These are phyloP conservation scores for Pyropia yezoensis DNA, from an alignment of 23 red algal species.

Conservation along the genomic window DNA sequence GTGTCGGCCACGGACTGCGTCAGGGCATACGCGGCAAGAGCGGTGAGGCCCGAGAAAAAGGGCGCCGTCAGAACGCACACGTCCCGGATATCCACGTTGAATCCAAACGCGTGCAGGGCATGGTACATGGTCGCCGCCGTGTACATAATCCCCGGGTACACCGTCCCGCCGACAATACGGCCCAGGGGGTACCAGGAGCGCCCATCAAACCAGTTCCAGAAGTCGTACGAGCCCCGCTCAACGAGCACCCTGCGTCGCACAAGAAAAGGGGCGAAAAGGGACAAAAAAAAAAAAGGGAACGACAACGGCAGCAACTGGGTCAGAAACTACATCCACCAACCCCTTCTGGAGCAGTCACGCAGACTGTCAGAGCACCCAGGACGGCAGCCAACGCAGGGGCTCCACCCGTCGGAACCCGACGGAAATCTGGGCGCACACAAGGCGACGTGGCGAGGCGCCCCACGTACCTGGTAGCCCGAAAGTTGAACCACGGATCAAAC, in stretches of 20 bases:
- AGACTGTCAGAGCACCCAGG: no score
- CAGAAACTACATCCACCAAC: no score
- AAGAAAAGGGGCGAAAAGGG: not conserved
- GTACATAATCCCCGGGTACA: conserved; percentile 99
- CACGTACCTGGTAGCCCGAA: conserved; percentile 64
- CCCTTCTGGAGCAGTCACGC: no score
- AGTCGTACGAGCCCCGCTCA: conserved; percentile 79
- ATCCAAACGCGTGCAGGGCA: conserved; percentile 57
- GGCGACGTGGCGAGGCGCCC: no score
- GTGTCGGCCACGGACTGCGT: conserved; percentile 55
- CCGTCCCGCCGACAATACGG: conserved; percentile 91
- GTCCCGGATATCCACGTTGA: conserved; percentile 82
- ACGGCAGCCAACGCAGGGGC: no score
- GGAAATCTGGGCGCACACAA: no score
- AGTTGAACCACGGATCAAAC: conserved; percentile 99
- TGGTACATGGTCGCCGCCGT: conserved; percentile 84
- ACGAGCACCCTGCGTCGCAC: conserved; percentile 49
- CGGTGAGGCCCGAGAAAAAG: conserved; percentile 80
- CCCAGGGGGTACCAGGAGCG: conserved; percentile 98
- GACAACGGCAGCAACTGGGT: not conserved
- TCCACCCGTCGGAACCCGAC: no score
- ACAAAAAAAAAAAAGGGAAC: not conserved
- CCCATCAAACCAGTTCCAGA: conserved; percentile 99
- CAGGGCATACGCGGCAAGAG: conserved; percentile 76
- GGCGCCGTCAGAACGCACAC: conserved; percentile 97